Percentiles rank a stretch among this genome's conserved stretches.
phyloP scores from a whole-genome alignment of 2,329 filamentous ascomycete species.

The Immersiporthe knoxdaviesiana region DNA sequence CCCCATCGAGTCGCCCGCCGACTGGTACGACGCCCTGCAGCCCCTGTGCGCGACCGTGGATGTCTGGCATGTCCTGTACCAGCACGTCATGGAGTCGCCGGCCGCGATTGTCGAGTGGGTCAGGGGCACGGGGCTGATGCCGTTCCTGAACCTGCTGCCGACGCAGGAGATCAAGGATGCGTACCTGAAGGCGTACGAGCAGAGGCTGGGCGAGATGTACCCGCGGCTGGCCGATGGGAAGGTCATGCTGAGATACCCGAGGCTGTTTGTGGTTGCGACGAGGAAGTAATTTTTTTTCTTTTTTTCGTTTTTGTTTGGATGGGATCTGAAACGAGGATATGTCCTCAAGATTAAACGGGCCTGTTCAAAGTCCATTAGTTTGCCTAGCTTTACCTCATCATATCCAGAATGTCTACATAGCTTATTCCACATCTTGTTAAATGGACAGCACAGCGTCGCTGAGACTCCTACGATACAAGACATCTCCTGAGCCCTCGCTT shows the following conservation, averaged over 20 bases:
- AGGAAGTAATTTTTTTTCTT: no score
- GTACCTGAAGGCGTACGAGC: constrained; percentile 53
- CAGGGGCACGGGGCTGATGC: constrained; percentile 58
- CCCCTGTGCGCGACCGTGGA: constrained; percentile 48
- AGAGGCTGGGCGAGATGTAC: constrained; percentile 48
- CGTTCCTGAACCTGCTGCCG: constrained; percentile 54
- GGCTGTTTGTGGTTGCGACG: constrained; percentile 58
- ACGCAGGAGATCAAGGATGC: constrained; percentile 42
- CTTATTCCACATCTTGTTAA: not conserved
- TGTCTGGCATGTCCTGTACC: constrained; percentile 59
- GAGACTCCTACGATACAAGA: no score
- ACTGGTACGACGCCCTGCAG: constrained; percentile 53
- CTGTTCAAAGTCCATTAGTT: no score
- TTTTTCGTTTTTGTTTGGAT: no score
- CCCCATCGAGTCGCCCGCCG: constrained; percentile 49
- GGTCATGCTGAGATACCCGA: constrained; percentile 58
- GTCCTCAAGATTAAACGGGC: not conserved
- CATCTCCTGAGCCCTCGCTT: not conserved
- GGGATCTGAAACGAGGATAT: no score
- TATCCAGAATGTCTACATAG: no score
- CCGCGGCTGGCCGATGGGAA: constrained; percentile 50
- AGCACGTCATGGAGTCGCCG: constrained; percentile 53
- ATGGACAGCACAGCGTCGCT: no score
- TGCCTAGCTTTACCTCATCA: no score
- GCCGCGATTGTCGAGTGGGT: constrained; percentile 62